Base-by-base conservation (phyloP, 164 flowering plant genomes). In the Buxus sempervirens region DNA sequence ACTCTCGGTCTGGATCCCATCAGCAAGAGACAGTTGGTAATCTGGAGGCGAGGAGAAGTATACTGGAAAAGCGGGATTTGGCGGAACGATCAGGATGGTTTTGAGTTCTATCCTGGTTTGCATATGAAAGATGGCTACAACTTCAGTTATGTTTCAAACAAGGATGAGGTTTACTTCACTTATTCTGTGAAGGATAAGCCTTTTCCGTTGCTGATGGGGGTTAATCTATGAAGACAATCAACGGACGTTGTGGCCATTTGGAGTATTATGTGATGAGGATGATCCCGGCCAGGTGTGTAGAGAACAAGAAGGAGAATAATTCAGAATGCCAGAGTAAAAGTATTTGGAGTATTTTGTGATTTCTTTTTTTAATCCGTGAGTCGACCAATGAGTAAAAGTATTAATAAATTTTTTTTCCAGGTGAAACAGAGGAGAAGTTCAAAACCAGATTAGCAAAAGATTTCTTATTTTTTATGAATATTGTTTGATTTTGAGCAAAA, bases 51-150 rank as follows among this genome's bases (percentile, higher is more conserved):
- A 42, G 48, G 69, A 19, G 41, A 19, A 18, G 36, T 53, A 18
- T 67, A 72, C 48, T 72, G 71, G 75, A 25, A 49, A 9, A 72
- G 75, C 28, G 70, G 75, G 19, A 0, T 9, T 0, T 54, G 69
- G 70, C 38, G 26, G 16, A 26, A 58, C 41, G 2, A 26, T 16
- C 0, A 2, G 9, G 6, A 24, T 9, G 9, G 9, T 16, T 72
- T 72, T 32, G 62, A 41, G 26, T n/a, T 28, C 24, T 32, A 20
- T 2, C 23, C 12, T 28, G 63, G 45, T 19, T 38, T 16, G 6
- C 45, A 19, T 18, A 22, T 20, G 45, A 28, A 7, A 12, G 25
- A 57, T n/a, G 21, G 48, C 3, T 59, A 28, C 51, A 72, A 72
- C 22, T 62, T 60, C 41, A 63, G 8, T 21, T 18, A 60, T 56